phyloP scores from a whole-genome alignment of 129 eudicot genomes.

The Helianthus tuberosus region DNA sequence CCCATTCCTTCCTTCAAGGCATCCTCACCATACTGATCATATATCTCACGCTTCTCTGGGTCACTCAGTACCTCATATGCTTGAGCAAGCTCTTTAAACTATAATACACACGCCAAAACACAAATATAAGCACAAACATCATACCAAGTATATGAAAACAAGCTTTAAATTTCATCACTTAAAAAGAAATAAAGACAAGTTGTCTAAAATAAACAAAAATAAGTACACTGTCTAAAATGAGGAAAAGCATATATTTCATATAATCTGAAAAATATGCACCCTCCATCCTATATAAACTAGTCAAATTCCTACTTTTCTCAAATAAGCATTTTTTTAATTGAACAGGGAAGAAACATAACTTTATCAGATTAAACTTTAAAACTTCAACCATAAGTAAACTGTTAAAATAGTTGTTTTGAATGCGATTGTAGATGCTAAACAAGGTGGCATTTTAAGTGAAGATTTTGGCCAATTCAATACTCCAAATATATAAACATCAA shows the following conservation, averaged over 20 bases:
- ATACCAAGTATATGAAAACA: background rate
- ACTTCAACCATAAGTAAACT: too few relatives aligned
- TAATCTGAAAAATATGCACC: background rate
- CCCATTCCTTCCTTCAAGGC: conserved; percentile 85
- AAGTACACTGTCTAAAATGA: background rate
- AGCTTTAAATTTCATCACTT: background rate
- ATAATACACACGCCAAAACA: background rate
- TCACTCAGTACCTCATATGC: conserved; percentile 81
- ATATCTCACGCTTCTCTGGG: conserved; percentile 72
- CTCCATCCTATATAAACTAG: too few relatives aligned
- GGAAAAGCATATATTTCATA: background rate
- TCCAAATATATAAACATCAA: background rate
- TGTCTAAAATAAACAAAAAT: background rate
- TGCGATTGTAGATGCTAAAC: too few relatives aligned
- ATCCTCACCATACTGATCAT: conserved; percentile 81
- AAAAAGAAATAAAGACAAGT: background rate
- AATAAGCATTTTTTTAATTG: too few relatives aligned
- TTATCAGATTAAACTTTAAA: too few relatives aligned
- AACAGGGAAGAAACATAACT: too few relatives aligned
- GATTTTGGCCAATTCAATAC: background rate
- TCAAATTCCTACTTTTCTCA: too few relatives aligned
- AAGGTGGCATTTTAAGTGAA: background rate
- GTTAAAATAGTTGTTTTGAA: too few relatives aligned
- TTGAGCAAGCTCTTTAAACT: conserved; percentile 86
- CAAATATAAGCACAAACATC: background rate